Evolutionary conservation across 192 early-diverging fungal genomes (phyloP), one percentile per base, ranked within the genome.

Genomic region (Coemansia sp.): DNA sequence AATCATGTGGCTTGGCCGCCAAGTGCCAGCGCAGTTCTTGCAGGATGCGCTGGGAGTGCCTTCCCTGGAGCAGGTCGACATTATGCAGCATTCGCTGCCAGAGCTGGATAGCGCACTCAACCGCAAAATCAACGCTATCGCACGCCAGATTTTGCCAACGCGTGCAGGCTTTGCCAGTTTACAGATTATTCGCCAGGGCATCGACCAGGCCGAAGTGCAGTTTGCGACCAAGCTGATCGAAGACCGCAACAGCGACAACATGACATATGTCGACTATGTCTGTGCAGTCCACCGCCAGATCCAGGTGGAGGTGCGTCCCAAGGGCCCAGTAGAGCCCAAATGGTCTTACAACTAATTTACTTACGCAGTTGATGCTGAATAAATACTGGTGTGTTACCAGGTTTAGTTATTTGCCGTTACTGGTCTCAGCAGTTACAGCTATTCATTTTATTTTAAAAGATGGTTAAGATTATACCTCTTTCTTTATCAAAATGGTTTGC

Each of bases 261-360:
- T 92, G 88, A 86, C 84, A 10, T 98, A 98, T 70, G 93, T 97
- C 6, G 96, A 98, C 60, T 96, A 87, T 57, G 68, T 98, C 20
- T 90, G 89, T 44, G 68, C 83, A 19, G 84, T 97, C 53, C 96
- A 98, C 72, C 81, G 88, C 62, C 88, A 87, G 68, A 91, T 93
- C 59, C 89, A 90, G 68, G 80, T 72, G 11, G 90, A 90, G 62
- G 83, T 82, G 55, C 83, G 81, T 42, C 72, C 72, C 45, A 76
- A 76, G 59, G 66, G 57, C 15, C 48, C 50, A 14, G 47, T 44
- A 26, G 66, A 69, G 37, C 66, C 61, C 43, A 76, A 76, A 42
- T 76, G 66, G 72, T 65, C 61, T 19, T 69, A 69, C 61, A 68
- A 61, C 57, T 69, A 45, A 57, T 3, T 26, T 26, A 3, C 23